These are phyloP conservation scores for Hypoxylon subgilvum DNA, from an alignment of 495 filamentous ascomycete species.

Conservation along the genomic window DNA sequence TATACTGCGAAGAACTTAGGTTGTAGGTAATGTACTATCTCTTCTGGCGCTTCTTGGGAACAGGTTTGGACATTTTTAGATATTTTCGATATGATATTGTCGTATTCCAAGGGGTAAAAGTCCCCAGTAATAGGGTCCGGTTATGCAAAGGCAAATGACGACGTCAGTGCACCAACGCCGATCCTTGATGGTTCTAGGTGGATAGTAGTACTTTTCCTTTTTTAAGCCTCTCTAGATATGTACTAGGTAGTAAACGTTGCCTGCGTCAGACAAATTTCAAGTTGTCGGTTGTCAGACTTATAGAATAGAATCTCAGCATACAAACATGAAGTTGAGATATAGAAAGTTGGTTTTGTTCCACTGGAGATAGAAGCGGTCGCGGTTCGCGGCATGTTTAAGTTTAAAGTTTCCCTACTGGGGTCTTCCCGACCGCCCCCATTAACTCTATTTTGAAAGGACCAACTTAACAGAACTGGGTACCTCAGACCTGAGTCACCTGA, in stretches of 20 bases:
- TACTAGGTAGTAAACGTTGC: not conserved
- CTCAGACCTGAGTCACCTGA: no score
- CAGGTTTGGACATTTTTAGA: constrained; percentile 12
- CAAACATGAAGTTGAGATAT: no score
- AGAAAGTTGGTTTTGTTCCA: no score
- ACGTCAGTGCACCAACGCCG: not conserved
- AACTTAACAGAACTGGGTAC: no score
- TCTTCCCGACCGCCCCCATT: constrained; percentile 10
- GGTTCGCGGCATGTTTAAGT: constrained; percentile 19
- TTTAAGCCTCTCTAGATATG: no score
- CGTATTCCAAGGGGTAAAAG: not conserved
- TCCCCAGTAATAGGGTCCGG: not conserved
- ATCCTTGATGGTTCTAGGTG: not conserved
- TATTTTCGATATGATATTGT: no score
- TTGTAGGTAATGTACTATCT: constrained; percentile 24
- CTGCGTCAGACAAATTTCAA: not conserved
- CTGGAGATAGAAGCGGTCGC: constrained; percentile 26
- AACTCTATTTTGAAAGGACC: constrained; percentile 25
- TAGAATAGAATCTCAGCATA: not conserved
- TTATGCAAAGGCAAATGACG: constrained; percentile 13
- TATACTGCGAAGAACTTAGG: not conserved
- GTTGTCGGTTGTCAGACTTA: constrained; percentile 10
- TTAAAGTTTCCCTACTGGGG: constrained; percentile 21
- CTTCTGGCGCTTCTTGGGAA: constrained; percentile 11
- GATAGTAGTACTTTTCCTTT: no score